A percentile compares a stretch with the other conserved stretches of the same genome.
Evolutionary conservation across 1,139 yeast species (phyloP).

Genomic region (Blastobotrys persicus): DNA sequence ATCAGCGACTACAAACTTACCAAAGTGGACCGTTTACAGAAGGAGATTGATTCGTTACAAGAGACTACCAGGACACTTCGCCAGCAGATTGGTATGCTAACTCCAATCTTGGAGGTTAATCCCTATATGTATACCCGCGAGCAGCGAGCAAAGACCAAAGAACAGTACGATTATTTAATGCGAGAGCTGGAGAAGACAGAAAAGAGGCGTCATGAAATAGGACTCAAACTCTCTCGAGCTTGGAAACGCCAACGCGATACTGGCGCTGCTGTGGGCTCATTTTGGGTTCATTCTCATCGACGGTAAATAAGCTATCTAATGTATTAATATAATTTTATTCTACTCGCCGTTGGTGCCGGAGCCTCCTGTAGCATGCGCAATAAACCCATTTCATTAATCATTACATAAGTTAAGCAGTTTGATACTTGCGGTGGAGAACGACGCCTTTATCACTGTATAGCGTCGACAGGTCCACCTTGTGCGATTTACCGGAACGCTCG

Average conservation of each 20-base stretch:
- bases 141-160: constrained; percentile 20
- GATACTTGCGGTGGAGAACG: constrained; percentile 3
- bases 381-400: constrained; percentile 1
- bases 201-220: constrained; percentile 29
- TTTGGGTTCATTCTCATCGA: constrained; percentile 29
- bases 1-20: constrained; percentile 5
- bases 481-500: constrained; percentile 50
- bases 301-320: constrained; percentile 6
- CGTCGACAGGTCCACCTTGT: constrained; percentile 59
- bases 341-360: no score
- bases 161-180: constrained; percentile 16
- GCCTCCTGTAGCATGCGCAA: background rate
- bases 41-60: constrained; percentile 18
- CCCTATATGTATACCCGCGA: constrained; percentile 19
- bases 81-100: constrained; percentile 13
- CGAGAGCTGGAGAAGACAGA: constrained; percentile 27
- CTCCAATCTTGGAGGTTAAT: constrained; percentile 12
- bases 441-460: constrained; percentile 63
- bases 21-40: constrained; percentile 20
- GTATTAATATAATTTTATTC: no score
- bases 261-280: constrained; percentile 26
- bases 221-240: constrained; percentile 29
- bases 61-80: constrained; percentile 11
- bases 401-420: background rate
- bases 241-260: constrained; percentile 26